A percentile compares a stretch with the other conserved stretches of the same genome.
These are phyloP conservation scores for Irpex sp. DNA, from an alignment of 1,284 basidiomycete genomes.

Conservation along the genomic window DNA sequence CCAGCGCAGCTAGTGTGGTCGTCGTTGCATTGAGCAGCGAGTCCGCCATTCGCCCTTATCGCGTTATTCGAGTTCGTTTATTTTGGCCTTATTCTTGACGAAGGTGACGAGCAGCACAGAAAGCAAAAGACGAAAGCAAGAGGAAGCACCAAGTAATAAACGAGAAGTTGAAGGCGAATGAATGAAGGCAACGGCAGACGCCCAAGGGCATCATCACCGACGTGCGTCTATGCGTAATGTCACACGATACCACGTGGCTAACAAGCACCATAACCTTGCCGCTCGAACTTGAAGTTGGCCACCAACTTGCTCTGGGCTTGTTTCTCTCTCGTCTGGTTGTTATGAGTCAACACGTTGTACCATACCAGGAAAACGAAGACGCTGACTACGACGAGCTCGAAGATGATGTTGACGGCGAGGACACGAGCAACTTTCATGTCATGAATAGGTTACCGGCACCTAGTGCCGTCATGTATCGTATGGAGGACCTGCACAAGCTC, in stretches of 20 bases:
- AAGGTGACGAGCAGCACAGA: no score
- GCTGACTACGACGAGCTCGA: not conserved
- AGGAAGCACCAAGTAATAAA: no score
- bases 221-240: no score
- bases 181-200: no score
- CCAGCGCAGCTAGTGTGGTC: not conserved
- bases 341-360: not conserved
- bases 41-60: not conserved
- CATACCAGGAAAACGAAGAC: not conserved
- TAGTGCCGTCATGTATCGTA: conserved; percentile 34
- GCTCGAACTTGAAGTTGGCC: no score
- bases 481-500: conserved; percentile 47
- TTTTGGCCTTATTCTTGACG: no score
- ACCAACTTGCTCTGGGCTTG: not conserved
- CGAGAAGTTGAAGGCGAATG: no score
- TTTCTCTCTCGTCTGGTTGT: not conserved
- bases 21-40: not conserved
- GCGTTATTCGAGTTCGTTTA: no score
- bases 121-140: no score
- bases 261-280: no score
- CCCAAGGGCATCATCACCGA: no score
- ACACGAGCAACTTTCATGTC: conserved; percentile 43
- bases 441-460: conserved; percentile 38
- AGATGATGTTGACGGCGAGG: conserved; percentile 21
- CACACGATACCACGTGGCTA: no score